A percentile compares a stretch with the other conserved stretches of the same genome.
phyloP scores from a whole-genome alignment of 495 filamentous ascomycete genomes.

The Talaromyces proteolyticus region DNA sequence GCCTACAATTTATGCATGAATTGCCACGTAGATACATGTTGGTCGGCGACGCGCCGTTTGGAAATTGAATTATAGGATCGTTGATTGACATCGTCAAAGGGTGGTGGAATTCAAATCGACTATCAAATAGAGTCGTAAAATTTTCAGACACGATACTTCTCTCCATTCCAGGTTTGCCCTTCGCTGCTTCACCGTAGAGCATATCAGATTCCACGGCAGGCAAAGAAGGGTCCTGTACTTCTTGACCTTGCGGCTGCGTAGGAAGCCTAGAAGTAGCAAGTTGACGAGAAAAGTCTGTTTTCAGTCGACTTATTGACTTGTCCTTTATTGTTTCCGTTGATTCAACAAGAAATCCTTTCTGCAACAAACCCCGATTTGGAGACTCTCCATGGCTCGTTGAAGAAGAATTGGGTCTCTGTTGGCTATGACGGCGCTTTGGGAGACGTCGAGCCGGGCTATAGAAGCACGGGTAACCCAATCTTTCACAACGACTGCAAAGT shows the following conservation, averaged over 20 bases:
- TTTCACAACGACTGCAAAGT: conserved; percentile 26
- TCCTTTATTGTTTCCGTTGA: not conserved
- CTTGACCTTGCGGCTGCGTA: not conserved
- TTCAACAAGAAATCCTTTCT: not conserved
- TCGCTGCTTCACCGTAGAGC: not conserved
- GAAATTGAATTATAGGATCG: not conserved
- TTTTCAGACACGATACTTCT: not conserved
- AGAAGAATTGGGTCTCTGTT: not conserved
- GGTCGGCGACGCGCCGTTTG: not conserved
- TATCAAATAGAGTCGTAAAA: not conserved
- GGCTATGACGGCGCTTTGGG: not conserved
- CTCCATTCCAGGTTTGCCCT: not conserved
- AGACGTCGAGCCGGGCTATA: conserved; percentile 29
- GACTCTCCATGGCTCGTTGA: not conserved
- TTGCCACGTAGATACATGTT: not conserved
- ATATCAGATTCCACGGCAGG: not conserved
- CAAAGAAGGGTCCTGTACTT: not conserved
- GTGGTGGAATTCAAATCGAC: not conserved
- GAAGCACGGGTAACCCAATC: conserved; percentile 26
- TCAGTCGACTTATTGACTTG: not conserved
- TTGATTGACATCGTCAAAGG: not conserved
- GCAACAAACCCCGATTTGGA: not conserved
- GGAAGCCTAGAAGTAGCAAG: not conserved
- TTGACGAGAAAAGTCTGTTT: not conserved
- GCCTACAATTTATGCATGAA: not conserved